phyloP scores from a whole-genome alignment of 2,329 filamentous ascomycete species.

The Microascus cirrosus region DNA sequence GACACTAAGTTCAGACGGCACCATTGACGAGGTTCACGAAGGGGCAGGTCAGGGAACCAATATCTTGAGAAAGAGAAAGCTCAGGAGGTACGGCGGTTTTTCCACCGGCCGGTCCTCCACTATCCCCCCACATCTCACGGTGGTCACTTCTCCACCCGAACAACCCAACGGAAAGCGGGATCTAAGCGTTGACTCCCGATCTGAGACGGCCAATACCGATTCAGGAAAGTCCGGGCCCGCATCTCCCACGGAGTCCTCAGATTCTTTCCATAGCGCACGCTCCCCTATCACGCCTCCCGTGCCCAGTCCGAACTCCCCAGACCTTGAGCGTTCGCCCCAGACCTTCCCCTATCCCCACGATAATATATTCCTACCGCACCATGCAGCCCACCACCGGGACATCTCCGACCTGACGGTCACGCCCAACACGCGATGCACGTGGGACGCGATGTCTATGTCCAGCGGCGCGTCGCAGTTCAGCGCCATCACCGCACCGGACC shows the following conservation, averaged over 20 bases:
- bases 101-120: slow-evolving; percentile 15
- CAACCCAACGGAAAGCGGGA: not conserved
- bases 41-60: slow-evolving; percentile 16
- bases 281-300: slow-evolving; percentile 33
- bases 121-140: slow-evolving; percentile 16
- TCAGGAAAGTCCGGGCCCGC: slow-evolving; percentile 16
- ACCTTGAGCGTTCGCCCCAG: slow-evolving; percentile 11
- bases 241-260: slow-evolving; percentile 34
- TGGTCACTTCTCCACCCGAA: slow-evolving; percentile 18
- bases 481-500: slow-evolving; percentile 13
- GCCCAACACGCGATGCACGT: slow-evolving; percentile 17
- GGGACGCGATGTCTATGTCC: slow-evolving; percentile 15
- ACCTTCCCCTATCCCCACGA: slow-evolving; percentile 28
- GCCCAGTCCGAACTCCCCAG: slow-evolving; percentile 20
- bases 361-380: slow-evolving; percentile 22
- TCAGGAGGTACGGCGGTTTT: slow-evolving; percentile 17
- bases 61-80: slow-evolving; percentile 17
- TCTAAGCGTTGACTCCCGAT: not conserved
- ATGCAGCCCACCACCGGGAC: slow-evolving; percentile 16
- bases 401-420: slow-evolving; percentile 21
- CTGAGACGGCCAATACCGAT: slow-evolving; percentile 17
- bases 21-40: slow-evolving; percentile 18
- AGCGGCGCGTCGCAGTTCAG: slow-evolving; percentile 16
- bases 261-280: slow-evolving; percentile 43
- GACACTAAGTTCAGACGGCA: not conserved